Conservation (phyloP, 768 basidiomycete species). For the Gloeopeniophorella convolvens region DNA sequence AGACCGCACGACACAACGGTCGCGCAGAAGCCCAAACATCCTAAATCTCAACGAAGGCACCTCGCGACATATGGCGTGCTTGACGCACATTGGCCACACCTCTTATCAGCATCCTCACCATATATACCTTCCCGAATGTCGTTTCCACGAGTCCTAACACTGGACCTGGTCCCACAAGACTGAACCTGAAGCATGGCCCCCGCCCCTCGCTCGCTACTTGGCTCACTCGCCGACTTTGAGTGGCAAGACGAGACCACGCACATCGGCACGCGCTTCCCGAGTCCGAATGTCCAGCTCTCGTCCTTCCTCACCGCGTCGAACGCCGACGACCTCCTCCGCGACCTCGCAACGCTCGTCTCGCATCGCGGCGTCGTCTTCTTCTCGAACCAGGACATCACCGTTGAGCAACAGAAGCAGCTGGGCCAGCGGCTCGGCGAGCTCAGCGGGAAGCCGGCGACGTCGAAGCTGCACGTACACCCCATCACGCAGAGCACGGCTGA, state of each 20-base stretch:
- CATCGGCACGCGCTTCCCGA: constrained; percentile 49
- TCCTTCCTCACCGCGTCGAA: constrained; percentile 38
- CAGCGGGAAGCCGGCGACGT: constrained; percentile 41
- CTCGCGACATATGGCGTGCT: no score
- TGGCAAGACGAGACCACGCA: constrained; percentile 42
- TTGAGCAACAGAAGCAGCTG: constrained; percentile 46
- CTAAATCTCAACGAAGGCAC: no score
- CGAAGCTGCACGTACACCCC: constrained; percentile 51
- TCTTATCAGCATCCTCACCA: no score
- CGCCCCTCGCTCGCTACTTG: constrained; percentile 29
- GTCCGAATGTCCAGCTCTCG: constrained; percentile 40
- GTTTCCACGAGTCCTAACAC: no score
- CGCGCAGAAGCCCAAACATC: no score
- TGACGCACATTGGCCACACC: no score
- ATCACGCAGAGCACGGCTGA: constrained; percentile 43
- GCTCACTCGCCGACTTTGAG: constrained; percentile 33
- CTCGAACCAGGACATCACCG: constrained; percentile 43
- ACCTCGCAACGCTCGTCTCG: constrained; percentile 46
- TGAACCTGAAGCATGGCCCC: no score
- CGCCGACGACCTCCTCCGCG: constrained; percentile 44
- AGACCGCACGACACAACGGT: no score
- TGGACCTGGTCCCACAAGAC: no score
- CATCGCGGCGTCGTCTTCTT: constrained; percentile 64
- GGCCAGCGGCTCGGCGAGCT: constrained; percentile 44
- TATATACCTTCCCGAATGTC: no score